Percentiles rank a stretch among this genome's conserved stretches.
phyloP scores from a whole-genome alignment of 208 protist species.

The Trypanosoma scelopori region DNA sequence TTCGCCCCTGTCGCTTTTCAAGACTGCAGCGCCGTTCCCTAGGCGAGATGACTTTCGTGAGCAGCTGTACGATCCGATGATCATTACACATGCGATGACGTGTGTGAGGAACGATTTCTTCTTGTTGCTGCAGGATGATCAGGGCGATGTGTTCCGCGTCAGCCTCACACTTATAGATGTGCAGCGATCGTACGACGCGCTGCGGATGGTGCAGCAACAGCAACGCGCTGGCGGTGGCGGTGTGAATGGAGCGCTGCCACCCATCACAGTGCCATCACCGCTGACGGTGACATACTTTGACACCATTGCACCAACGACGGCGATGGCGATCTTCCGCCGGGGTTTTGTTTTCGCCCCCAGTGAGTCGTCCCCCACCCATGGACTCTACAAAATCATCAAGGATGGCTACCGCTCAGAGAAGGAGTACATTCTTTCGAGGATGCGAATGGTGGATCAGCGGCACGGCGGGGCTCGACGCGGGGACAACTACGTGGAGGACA shows the following conservation, averaged over 20 bases:
- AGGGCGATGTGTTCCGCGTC: conserved; percentile 98
- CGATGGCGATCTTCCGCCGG: conserved; percentile 90
- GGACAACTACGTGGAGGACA: conserved; percentile 16
- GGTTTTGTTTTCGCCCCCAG: conserved; percentile 96
- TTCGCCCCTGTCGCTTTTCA: conserved; percentile 54
- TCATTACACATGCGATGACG: conserved; percentile 79
- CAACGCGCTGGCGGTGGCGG: conserved; percentile 18
- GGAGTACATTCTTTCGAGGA: conserved; percentile 67
- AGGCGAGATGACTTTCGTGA: conserved; percentile 80
- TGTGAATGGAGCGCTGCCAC: conserved; percentile 1
- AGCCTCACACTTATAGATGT: conserved; percentile 69
- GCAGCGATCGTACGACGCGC: conserved; percentile 75
- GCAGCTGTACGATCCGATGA: conserved; percentile 85
- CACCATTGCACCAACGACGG: conserved; percentile 90
- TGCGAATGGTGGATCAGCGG: conserved; percentile 37
- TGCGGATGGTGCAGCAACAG: conserved; percentile 40
- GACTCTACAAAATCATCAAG: conserved; percentile 90
- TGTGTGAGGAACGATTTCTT: conserved; percentile 92
- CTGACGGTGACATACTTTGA: conserved; percentile 97
- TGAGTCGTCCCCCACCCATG: conserved; percentile 95
- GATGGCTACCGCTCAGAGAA: conserved; percentile 75
- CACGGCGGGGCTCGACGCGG: conserved; percentile 16
- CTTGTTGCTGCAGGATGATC: conserved; percentile 96
- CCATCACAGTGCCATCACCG: conserved; percentile 47
- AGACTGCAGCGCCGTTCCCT: conserved; percentile 71